Base-by-base conservation (phyloP, 164 flowering plant species). In the Magnolia kwangsiensis region DNA sequence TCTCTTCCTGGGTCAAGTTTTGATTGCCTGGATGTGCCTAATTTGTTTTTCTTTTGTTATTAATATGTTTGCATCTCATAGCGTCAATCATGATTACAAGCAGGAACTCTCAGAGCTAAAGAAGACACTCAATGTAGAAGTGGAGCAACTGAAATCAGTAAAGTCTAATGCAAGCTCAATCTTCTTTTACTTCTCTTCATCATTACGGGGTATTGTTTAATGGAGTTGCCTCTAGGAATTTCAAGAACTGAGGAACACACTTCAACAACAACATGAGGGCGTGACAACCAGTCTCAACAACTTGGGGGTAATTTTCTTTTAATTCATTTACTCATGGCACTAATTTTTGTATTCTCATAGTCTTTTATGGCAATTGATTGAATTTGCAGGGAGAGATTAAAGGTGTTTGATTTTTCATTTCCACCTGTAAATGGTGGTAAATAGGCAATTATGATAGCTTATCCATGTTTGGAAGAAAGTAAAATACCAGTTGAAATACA, bases 251-350 rank as follows among this genome's bases (percentile, higher is more conserved):
- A 90, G 89, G 83, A 89, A 82, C 71, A 93, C 93, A 51, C 94
- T 95, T 64, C 91, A 89, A 78, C 92, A 95, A 80, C 98, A 95
- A 80, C 97, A 93, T 75, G 98, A 95, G 67, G 97, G 92, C 84
- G 94, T 91, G 6, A 78, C 89, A 70, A 75, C 90, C 55, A 89
- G 95, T 84, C 79, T 95, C 27, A 86, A 72, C 77, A 89, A 84
- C 79, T 73, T 82, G 63, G 79, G 73, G 81, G 84, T 82, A 82
- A 50, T 16, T n/a, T n/a, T 27, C 27, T 68, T 11, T 37, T 37
- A 37, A 29, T 68, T 49, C 71, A 10, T 31, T 45, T 68, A 68
- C 29, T 65, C 24, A 37, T 37, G 45, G 45, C 45, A 37, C 45
- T 37, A 37, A 37, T 37, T 31, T 68, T 68, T 68, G 10, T 68